Conservation (phyloP, 192 early-diverging fungal genomes). For the Umbelopsis ramanniana region DNA sequence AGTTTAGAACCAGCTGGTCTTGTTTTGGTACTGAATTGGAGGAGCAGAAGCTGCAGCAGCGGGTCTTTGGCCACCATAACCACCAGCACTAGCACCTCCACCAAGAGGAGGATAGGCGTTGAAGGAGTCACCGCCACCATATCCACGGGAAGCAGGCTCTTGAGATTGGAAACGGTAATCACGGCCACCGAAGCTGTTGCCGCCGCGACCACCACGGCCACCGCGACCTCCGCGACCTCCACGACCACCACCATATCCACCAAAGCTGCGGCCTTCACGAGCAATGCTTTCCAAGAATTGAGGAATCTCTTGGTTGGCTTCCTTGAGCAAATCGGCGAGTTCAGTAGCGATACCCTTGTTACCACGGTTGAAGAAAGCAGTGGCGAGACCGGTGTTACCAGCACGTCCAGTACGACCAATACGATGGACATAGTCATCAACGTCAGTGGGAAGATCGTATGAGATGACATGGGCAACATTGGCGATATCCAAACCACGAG, state of each 20-base stretch:
- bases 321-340: conserved; percentile 84
- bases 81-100: not conserved
- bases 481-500: conserved; percentile 88
- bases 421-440: conserved; percentile 88
- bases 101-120: conserved; percentile 32
- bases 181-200: conserved; percentile 29
- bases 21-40: conserved; percentile 39
- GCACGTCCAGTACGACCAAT: conserved; percentile 95
- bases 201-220: conserved; percentile 36
- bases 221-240: conserved; percentile 29
- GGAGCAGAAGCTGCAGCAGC: conserved; percentile 14
- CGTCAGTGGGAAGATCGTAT: conserved; percentile 80
- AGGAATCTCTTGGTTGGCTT: conserved; percentile 96
- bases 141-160: not conserved
- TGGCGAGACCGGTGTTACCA: conserved; percentile 92
- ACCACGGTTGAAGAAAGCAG: conserved; percentile 93
- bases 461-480: conserved; percentile 89
- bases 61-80: not conserved
- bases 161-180: conserved; percentile 26
- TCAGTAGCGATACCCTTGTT: conserved; percentile 86
- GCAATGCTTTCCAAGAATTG: conserved; percentile 77
- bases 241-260: conserved; percentile 34
- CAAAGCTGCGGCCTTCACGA: conserved; percentile 52
- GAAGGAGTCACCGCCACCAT: conserved; percentile 22
- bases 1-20: conserved; percentile 47